Percentiles rank a stretch among this genome's conserved stretches.
Conservation (phyloP, 805 yeast genomes). For the Zygoascus biomembranicola region DNA sequence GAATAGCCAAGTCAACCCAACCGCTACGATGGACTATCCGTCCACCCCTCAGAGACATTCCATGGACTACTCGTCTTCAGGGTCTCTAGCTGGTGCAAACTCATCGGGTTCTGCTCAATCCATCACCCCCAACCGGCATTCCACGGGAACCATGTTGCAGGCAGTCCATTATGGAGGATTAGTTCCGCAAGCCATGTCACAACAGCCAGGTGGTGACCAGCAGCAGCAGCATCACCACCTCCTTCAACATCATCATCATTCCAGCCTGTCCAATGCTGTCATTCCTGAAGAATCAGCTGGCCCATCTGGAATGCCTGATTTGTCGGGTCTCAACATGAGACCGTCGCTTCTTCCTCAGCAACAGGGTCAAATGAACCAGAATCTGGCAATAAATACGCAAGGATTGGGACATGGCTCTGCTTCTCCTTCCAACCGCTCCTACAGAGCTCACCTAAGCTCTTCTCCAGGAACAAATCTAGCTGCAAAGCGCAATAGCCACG, state of each 20-base stretch:
- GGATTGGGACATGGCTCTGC: not conserved
- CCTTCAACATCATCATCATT: not conserved
- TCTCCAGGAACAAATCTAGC: not conserved
- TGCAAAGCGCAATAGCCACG: not conserved
- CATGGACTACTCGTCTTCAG: not conserved
- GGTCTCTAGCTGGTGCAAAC: not conserved
- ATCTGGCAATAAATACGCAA: not conserved
- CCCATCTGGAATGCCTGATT: not conserved
- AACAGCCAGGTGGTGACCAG: not conserved
- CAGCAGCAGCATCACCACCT: not conserved
- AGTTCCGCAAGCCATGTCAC: too few relatives aligned
- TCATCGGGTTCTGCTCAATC: not conserved
- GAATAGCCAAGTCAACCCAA: not conserved
- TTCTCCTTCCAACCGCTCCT: not conserved
- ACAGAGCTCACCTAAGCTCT: not conserved
- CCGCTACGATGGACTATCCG: not conserved
- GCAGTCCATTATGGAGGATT: not conserved
- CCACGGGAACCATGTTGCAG: not conserved
- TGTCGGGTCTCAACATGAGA: not conserved
- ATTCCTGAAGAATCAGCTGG: not conserved
- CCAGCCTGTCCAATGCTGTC: not conserved
- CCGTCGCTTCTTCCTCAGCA: not conserved
- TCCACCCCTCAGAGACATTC: not conserved
- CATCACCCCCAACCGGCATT: not conserved
- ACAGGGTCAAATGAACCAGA: not conserved